phyloP scores from a whole-genome alignment of 2,329 filamentous ascomycete genomes.

The Parascedosporium putredinis region DNA sequence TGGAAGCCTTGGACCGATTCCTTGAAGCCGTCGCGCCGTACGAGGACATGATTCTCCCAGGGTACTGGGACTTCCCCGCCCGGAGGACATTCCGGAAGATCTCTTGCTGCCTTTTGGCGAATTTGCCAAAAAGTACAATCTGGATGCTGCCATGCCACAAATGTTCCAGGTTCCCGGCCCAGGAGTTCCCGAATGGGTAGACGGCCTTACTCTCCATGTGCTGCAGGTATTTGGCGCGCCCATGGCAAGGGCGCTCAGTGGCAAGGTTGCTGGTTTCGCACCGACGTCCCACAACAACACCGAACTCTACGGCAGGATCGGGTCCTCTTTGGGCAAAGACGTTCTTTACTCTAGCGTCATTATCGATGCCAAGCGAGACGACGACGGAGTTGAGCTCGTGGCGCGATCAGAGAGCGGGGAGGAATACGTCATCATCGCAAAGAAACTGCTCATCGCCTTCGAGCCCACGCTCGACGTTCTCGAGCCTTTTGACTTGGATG shows the following conservation, averaged over 20 bases:
- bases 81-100: conserved; percentile 18
- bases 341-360: conserved; percentile 26
- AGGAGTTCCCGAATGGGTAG: conserved; percentile 32
- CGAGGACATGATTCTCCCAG: conserved; percentile 22
- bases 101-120: conserved; percentile 35
- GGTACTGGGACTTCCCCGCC: conserved; percentile 30
- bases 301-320: conserved; percentile 28
- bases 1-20: conserved; percentile 18
- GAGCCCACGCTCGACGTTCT: conserved; percentile 15
- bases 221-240: conserved; percentile 28
- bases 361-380: conserved; percentile 18
- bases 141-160: conserved; percentile 29
- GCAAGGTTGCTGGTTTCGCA: conserved; percentile 19
- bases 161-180: conserved; percentile 29
- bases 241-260: conserved; percentile 23
- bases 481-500: conserved; percentile 12
- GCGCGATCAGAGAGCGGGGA: conserved; percentile 8
- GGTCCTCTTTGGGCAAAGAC: conserved; percentile 22
- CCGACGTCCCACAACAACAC: conserved; percentile 26
- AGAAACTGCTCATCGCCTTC: conserved; percentile 16
- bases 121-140: conserved; percentile 35
- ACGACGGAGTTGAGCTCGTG: conserved; percentile 11
- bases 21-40: conserved; percentile 19
- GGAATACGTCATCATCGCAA: conserved; percentile 14
- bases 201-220: conserved; percentile 32